phyloP scores from a whole-genome alignment of 2,329 filamentous ascomycete species.

The Aphanoascus verrucosus region DNA sequence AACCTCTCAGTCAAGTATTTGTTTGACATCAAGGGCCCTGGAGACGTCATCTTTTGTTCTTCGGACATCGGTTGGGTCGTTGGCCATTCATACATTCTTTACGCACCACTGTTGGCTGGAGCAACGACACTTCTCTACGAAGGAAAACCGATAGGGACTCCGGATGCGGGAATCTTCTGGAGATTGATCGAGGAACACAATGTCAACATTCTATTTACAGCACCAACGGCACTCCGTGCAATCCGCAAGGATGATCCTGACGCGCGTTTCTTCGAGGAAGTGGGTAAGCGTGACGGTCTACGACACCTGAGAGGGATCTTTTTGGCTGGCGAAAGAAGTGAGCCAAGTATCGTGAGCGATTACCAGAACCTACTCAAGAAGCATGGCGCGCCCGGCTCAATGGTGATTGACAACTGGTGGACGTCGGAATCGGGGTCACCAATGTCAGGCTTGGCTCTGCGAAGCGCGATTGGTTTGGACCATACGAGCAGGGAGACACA shows the following conservation, averaged over 20 bases:
- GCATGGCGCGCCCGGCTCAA: constrained; percentile 53
- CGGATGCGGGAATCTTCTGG: constrained; percentile 82
- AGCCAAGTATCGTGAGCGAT: constrained; percentile 71
- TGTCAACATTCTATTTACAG: constrained; percentile 75
- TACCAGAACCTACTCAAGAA: constrained; percentile 63
- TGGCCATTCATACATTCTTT: constrained; percentile 77
- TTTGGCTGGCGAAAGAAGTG: constrained; percentile 78
- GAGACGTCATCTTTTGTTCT: constrained; percentile 69
- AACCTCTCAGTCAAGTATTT: constrained; percentile 72
- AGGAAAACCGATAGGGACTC: constrained; percentile 86
- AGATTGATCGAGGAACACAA: constrained; percentile 73
- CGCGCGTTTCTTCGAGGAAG: constrained; percentile 51
- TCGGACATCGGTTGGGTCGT: constrained; percentile 92
- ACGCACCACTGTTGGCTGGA: constrained; percentile 73
- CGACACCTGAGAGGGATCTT: constrained; percentile 63
- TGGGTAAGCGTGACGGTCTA: constrained; percentile 61
- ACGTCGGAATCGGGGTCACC: constrained; percentile 60
- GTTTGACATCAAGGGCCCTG: constrained; percentile 71
- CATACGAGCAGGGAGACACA: constrained; percentile 33
- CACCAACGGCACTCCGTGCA: constrained; percentile 74
- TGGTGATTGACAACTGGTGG: constrained; percentile 65
- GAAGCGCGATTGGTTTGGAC: constrained; percentile 50
- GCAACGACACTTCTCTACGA: constrained; percentile 83
- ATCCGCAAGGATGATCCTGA: constrained; percentile 78
- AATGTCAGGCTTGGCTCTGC: constrained; percentile 55